These are phyloP conservation scores for Aspergillus quadrilineatus DNA, from an alignment of 2,329 filamentous ascomycete species.

Conservation along the genomic window DNA sequence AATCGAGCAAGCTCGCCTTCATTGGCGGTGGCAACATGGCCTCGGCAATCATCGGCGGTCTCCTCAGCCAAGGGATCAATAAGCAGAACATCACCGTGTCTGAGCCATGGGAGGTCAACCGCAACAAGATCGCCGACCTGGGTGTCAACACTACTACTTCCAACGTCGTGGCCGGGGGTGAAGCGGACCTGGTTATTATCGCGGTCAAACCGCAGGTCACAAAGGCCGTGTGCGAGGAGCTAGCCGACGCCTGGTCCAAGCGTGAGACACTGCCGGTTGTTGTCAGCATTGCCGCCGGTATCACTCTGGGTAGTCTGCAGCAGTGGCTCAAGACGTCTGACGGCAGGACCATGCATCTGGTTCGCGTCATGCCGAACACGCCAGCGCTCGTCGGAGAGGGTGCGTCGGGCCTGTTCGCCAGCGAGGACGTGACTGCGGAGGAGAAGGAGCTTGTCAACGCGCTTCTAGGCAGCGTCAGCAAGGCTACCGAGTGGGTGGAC, in stretches of 20 bases:
- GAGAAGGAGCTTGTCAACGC: conserved; percentile 34
- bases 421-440: conserved; percentile 24
- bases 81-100: conserved; percentile 35
- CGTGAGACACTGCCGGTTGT: conserved; percentile 29
- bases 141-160: conserved; percentile 33
- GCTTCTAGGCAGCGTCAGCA: conserved; percentile 32
- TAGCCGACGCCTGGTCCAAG: conserved; percentile 27
- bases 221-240: conserved; percentile 34
- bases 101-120: conserved; percentile 38
- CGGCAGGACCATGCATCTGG: conserved; percentile 27
- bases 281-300: conserved; percentile 37
- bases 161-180: conserved; percentile 28
- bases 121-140: conserved; percentile 31
- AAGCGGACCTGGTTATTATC: conserved; percentile 34
- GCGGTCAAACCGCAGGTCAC: conserved; percentile 38
- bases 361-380: conserved; percentile 40
- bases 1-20: conserved; percentile 36
- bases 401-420: conserved; percentile 31
- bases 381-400: conserved; percentile 35
- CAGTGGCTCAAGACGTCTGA: conserved; percentile 30
- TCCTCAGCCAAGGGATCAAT: conserved; percentile 29
- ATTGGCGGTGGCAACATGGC: conserved; percentile 41
- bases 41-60: conserved; percentile 36
- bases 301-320: conserved; percentile 31
- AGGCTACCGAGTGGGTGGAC: conserved; percentile 37